Base-by-base conservation (phyloP, 352 stramenopile genomes). In the Pelagophyceae sp. region DNA sequence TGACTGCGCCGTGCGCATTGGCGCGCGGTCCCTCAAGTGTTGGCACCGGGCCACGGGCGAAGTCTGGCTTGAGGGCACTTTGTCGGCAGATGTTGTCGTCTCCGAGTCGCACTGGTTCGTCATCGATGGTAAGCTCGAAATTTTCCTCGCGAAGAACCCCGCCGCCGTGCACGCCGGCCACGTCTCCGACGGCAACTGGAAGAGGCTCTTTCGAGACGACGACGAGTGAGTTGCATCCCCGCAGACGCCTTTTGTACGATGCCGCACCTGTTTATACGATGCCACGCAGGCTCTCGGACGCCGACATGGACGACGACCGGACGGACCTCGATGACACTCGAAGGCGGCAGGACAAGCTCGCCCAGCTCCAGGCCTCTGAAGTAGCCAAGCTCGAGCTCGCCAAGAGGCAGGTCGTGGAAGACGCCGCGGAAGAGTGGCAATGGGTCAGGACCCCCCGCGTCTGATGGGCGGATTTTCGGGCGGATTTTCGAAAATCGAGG, bases 241-340 rank as follows among this genome's bases (percentile, higher is more conserved):
- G n/a, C n/a, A n/a, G n/a, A n/a, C n/a, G n/a, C n/a, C n/a, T n/a
- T n/a, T n/a, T n/a, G n/a, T n/a, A n/a, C n/a, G n/a, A n/a, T n/a
- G n/a, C n/a, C n/a, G n/a, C n/a, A n/a, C n/a, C n/a, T n/a, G n/a
- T n/a, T n/a, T n/a, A 60, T n/a, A n/a, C n/a, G n/a, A n/a, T n/a
- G n/a, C n/a, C n/a, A n/a, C n/a, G n/a, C n/a, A n/a, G 29, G 15
- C 17, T 74, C 17, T 33, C 5, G 15, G 67, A 74, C 27, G 67
- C 11, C 35, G 67, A 74, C 67, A 58, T 74, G 67, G 67, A 74
- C 20, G 19, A 54, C 33, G 67, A 74, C 67, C 67, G 31, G 15
- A 74, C 67, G 35, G 67, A 74, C 67, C 38, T 74, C 35, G 67
- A 74, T 27, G 35, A 0, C 2, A 19, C 51, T 2, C 67, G 37